phyloP scores from a whole-genome alignment of 805 yeast genomes.

The Lipomyces sp. region DNA sequence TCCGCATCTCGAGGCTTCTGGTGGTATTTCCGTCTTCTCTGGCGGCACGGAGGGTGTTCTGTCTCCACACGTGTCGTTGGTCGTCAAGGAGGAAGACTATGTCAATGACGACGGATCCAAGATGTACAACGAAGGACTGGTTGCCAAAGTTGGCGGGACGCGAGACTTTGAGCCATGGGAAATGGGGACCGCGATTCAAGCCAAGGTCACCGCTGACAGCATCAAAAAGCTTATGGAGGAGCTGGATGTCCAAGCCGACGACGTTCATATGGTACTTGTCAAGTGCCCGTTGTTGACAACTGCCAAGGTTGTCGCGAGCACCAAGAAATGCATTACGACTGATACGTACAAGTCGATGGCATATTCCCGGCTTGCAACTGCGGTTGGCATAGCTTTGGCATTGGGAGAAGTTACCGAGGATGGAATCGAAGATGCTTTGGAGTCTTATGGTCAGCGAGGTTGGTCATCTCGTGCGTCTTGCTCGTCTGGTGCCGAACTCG shows the following conservation, averaged over 20 bases:
- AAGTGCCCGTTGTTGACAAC: conserved; percentile 37
- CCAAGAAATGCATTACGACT: conserved; percentile 34
- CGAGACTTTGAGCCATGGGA: conserved; percentile 38
- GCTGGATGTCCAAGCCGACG: conserved; percentile 31
- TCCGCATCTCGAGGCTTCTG: conserved; percentile 30
- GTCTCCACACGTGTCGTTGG: conserved; percentile 34
- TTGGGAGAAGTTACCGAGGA: conserved; percentile 32
- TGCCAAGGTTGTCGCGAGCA: conserved; percentile 35
- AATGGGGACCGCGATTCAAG: conserved; percentile 37
- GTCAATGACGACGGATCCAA: conserved; percentile 24
- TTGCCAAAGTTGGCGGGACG: conserved; percentile 35
- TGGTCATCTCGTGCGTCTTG: conserved; percentile 38
- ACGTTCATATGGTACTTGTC: conserved; percentile 37
- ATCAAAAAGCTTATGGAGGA: conserved; percentile 30
- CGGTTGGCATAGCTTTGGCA: conserved; percentile 36
- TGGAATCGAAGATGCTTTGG: conserved; percentile 26
- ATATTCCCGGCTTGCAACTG: conserved; percentile 38
- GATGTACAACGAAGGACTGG: conserved; percentile 33
- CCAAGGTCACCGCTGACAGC: conserved; percentile 29
- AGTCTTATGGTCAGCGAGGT: conserved; percentile 33
- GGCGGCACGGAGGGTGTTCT: conserved; percentile 38
- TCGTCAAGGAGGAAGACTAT: conserved; percentile 32
- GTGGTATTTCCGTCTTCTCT: conserved; percentile 36
- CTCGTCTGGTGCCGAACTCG: conserved; percentile 38
- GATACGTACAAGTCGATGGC: conserved; percentile 39